Evolutionary conservation across 352 stramenopile genomes (phyloP), one percentile per base, ranked within the genome.

Genomic region (Pythium volutum): DNA sequence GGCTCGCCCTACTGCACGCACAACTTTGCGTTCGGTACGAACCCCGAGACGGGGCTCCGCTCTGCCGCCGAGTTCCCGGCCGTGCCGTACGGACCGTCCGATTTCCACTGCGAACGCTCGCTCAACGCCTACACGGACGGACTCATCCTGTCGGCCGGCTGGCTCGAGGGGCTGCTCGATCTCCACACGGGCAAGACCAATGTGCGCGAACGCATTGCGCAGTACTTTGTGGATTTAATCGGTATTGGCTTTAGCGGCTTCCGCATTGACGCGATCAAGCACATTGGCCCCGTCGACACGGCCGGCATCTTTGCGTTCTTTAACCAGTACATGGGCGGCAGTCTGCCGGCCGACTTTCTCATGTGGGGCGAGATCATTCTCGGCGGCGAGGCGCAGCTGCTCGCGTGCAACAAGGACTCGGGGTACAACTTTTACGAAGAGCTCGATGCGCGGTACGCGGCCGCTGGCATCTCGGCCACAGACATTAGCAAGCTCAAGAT

Each of bases 401-500:
- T 91, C 8, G 76, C 76, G 18, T 91, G 79, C n/a, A 75, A 87
- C 41, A 55, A 68, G 9, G 70, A 71, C 59, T 79, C 67, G 14
- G 73, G 73, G 2, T 88, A 86, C 67, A 87, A 89, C 39, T 91
- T 84, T 39, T 85, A 87, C 62, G 71, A 69, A 27, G 79, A 70
- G 0, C 65, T 91, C 12, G 80, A 89, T 33, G 46, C 63, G 3
- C 59, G 69, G 33, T 87, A 79, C 53, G 25, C 56, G 4, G 64
- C 74, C 1, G 74, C 70, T 11, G 82, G 80, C 10, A 70, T 89
- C 56, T 79, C 76, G 20, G 38, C 66, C 11, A 72, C 43, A 0
- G 82, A 91, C 53, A 79, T 91, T 10, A 47, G 52, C 23, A 91
- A 91, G 50, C 70, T 91, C 55, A 91, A 91, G 71, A 84, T 89